Evolutionary conservation across 1,284 basidiomycete species (phyloP).

Genomic region (Tilletiopsis washingtonensis): DNA sequence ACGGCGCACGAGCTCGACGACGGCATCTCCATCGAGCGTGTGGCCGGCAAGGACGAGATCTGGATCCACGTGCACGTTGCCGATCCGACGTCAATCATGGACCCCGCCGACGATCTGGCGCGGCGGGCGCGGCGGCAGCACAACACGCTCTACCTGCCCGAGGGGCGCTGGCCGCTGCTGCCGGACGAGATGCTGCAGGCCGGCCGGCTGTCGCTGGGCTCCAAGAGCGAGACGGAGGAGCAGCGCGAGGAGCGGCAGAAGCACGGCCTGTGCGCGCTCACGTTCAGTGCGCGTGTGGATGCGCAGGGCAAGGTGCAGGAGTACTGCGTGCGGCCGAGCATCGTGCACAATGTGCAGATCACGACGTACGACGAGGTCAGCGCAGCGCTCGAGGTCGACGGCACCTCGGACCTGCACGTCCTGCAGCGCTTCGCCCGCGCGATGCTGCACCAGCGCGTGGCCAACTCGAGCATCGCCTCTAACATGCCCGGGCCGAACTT

Average conservation of each 20-base stretch:
- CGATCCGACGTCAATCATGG: constrained; percentile 77
- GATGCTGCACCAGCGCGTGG: constrained; percentile 1
- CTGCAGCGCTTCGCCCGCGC: constrained; percentile 47
- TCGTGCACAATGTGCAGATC: constrained; percentile 62
- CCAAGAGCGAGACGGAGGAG: constrained; percentile 36
- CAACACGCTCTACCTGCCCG: constrained; percentile 33
- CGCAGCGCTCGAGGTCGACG: constrained; percentile 12
- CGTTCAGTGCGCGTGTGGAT: constrained; percentile 72
- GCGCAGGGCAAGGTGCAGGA: constrained; percentile 62
- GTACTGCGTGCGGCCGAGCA: constrained; percentile 61
- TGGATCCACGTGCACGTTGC: constrained; percentile 94
- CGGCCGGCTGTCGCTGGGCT: neutral
- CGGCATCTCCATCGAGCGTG: constrained; percentile 63
- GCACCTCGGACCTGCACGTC: constrained; percentile 49
- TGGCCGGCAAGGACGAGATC: constrained; percentile 50
- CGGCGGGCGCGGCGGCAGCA: constrained; percentile 20
- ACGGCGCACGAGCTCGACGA: constrained; percentile 85
- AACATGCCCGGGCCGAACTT: too few relatives aligned
- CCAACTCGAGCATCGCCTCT: neutral
- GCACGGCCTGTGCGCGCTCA: constrained; percentile 55
- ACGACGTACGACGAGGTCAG: constrained; percentile 63
- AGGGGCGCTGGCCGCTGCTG: constrained; percentile 48
- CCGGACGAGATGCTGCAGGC: constrained; percentile 51
- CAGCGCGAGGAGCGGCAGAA: constrained; percentile 44
- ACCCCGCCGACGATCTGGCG: constrained; percentile 58